Conservation (phyloP, 208 protist genomes). For the Leptomonas pyrrhocoris region DNA sequence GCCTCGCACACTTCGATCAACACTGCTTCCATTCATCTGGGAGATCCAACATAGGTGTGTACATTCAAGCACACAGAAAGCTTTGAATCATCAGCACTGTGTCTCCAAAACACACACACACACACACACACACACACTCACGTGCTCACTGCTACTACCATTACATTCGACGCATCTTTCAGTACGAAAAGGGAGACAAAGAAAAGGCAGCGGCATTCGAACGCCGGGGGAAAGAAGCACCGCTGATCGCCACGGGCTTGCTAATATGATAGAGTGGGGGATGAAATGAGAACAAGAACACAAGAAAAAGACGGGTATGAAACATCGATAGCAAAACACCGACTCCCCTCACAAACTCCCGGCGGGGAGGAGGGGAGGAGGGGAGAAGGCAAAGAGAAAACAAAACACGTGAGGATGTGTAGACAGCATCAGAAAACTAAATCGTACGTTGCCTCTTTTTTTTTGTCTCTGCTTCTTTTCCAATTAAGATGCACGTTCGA, state of each 20-base stretch:
- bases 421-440: not conserved
- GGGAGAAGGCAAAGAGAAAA: slow-evolving; percentile 5
- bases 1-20: no score
- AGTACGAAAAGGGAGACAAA: not conserved
- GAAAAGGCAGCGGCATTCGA: not conserved
- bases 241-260: not conserved
- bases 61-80: no score
- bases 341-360: slow-evolving; percentile 3
- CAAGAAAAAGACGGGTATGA: slow-evolving; percentile 1
- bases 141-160: no score
- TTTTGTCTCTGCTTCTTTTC: not conserved
- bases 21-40: no score
- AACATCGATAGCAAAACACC: not conserved
- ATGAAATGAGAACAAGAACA: not conserved
- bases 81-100: no score
- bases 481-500: not conserved
- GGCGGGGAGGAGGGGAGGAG: not conserved
- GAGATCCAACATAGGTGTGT: no score
- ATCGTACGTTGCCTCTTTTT: not conserved
- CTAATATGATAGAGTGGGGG: not conserved
- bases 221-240: not conserved
- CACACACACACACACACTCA: no score
- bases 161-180: not conserved
- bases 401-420: slow-evolving; percentile 12
- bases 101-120: not conserved